Evolutionary conservation across 495 filamentous ascomycete genomes (phyloP), one percentile per base, ranked within the genome.

Genomic region (Penicillium riverlandense): DNA sequence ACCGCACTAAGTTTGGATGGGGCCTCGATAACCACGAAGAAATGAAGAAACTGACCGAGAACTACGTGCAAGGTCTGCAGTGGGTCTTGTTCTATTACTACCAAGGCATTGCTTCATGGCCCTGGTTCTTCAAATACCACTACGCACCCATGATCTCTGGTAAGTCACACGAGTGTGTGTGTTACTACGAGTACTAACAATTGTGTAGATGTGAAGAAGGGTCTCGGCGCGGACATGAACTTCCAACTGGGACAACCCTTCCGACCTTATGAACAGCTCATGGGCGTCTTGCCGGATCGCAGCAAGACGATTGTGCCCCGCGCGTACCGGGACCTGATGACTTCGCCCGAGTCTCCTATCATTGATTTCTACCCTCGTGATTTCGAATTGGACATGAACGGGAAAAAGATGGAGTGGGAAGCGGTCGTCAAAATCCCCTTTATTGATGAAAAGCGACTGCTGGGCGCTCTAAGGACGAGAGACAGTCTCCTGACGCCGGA

Each of bases 321-420:
- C 30, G 80, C 90, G 4, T 99, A 96, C 62, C 86, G 86, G 63
- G 79, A 86, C 9, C 74, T 99, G 15, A 99, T 99, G 94, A 95
- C 86, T 4, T 84, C 87, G 38, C 67, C 80, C 0, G 76, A 87
- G 4, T 96, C 91, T n/a, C 90, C 94, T 10, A 97, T 99, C 61
- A 87, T 95, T 53, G 91, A 97, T 55, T 97, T 99, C 66, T 99
- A 99, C 57, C 94, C 94, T 27, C 79, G 91, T 45, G 91, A 97
- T 49, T 99, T 99, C 51, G 90, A 96, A 50, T 76, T 99, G 13
- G 94, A 99, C 57, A 96, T 97, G 91, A 96, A 97, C 54, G 94
- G 94, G 43, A 99, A 99, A 75, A 99, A 95, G 71, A 94, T 95
- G 89, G 94, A 97, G 52, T 99, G 94, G 94, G 94, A 99, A 56